These are phyloP conservation scores for Bipolaris cookei DNA, from an alignment of 2,329 filamentous ascomycete genomes.

Conservation along the genomic window DNA sequence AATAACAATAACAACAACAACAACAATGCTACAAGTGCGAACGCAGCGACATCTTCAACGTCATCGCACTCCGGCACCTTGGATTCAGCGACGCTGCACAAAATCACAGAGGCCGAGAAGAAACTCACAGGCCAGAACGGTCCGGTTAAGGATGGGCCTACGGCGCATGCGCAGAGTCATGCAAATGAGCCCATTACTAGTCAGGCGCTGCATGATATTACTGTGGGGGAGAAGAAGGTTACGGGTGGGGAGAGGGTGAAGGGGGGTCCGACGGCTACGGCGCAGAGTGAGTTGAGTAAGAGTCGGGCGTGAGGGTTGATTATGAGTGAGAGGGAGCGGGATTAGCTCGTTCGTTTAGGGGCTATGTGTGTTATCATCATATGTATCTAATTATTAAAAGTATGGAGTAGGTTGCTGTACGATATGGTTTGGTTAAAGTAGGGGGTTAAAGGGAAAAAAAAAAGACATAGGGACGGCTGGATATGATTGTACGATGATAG, in stretches of 20 bases:
- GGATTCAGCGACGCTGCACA: slow-evolving; percentile 34
- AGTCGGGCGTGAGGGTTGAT: slow-evolving; percentile 20
- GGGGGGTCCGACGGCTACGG: slow-evolving; percentile 37
- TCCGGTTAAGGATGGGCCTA: slow-evolving; percentile 34
- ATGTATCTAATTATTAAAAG: no score
- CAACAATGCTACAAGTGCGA: neutral
- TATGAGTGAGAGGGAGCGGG: no score
- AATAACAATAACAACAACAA: neutral
- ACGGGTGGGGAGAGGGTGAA: slow-evolving; percentile 42
- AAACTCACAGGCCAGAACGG: slow-evolving; percentile 29
- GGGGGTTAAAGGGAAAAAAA: no score
- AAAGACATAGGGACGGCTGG: no score
- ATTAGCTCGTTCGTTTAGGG: no score
- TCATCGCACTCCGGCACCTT: slow-evolving; percentile 23
- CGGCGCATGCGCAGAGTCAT: slow-evolving; percentile 41
- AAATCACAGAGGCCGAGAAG: slow-evolving; percentile 43
- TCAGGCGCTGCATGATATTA: slow-evolving; percentile 42
- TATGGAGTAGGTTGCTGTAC: no score
- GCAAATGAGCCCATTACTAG: slow-evolving; percentile 39
- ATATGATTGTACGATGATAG: no score
- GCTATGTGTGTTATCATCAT: neutral
- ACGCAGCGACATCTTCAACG: no score
- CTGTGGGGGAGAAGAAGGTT: slow-evolving; percentile 42
- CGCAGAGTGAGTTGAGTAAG: slow-evolving; percentile 44
- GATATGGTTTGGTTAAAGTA: no score